Base-by-base conservation (phyloP, 2,329 filamentous ascomycete species). In the Fusarium decemcellulare region DNA sequence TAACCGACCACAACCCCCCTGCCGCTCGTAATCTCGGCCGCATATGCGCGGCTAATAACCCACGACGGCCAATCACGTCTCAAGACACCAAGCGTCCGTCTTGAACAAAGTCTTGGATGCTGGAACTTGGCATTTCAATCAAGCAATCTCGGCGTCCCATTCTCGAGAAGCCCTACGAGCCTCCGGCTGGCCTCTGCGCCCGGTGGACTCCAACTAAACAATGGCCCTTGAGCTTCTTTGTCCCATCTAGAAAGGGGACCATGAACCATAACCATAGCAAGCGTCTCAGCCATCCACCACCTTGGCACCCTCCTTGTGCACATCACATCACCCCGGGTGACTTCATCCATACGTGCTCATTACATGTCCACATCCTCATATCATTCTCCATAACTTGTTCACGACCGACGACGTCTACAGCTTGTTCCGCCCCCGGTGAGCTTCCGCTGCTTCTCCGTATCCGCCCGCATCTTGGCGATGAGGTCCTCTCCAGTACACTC, bases 11-110 rank as follows among this genome's bases (percentile, higher is more conserved):
- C 6, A 16, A 15, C 40, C 61, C 60, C 72, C 67, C 59, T 73
- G 72, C 50, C 42, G 57, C 60, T 66, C 46, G 71, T 68, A 75
- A 75, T 75, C 72, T 75, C 73, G 72, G 73, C 58, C 66, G 71
- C 73, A 73, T 75, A 67, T 65, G 68, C 68, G 68, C 72, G 65
- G 60, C 73, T 75, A 73, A 68, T 75, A 61, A 72, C 50, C 63
- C 44, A 34, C 48, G 18, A 58, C 42, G 54, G 27, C 73, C 61
- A 75, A 72, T 75, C 73, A 75, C 23, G 43, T 16, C 59, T 48
- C 51, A 40, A 34, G 34, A 16, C 39, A 37, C 44, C 44, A 44
- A 46, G 32, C 39, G 51, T 51, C 51, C 48, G 63, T 32, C 11
- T 47, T 42, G 40, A 48, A 18, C 29, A 18, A 23, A 32, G 54